Conservation (phyloP, 306 rosid genomes). For the Argentina anserina region DNA sequence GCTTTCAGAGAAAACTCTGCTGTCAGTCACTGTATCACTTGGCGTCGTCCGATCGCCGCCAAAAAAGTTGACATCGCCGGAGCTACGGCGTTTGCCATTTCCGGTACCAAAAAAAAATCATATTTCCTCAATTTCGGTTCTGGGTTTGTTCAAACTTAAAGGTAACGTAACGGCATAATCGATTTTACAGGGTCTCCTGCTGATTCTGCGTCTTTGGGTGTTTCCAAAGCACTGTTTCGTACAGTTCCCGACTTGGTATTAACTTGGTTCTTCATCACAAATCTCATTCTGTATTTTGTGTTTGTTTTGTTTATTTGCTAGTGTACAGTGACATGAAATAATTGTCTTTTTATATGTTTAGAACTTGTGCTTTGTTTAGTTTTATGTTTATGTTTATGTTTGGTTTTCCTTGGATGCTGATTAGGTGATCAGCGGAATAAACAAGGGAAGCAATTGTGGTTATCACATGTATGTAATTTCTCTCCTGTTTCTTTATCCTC, state of each 20-base stretch:
- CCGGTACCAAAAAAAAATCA: slow-evolving; percentile 38
- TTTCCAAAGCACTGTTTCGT: slow-evolving; percentile 72
- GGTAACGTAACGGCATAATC: neutral
- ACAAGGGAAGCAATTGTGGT: slow-evolving; percentile 92
- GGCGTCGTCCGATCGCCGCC: slow-evolving; percentile 63
- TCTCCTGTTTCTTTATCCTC: neutral
- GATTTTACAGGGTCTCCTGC: slow-evolving; percentile 80
- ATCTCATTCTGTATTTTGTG: neutral
- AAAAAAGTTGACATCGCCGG: slow-evolving; percentile 64
- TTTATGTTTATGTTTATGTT: neutral
- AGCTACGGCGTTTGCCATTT: slow-evolving; percentile 62
- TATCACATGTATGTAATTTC: slow-evolving; percentile 61
- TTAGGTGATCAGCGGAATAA: slow-evolving; percentile 92
- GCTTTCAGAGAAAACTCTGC: slow-evolving; percentile 71
- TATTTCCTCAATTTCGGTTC: too few species aligned
- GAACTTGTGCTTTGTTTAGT: neutral
- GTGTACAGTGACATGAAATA: neutral
- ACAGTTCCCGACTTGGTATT: slow-evolving; percentile 65
- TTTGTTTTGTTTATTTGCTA: neutral
- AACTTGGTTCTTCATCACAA: neutral
- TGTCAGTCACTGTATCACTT: slow-evolving; percentile 75
- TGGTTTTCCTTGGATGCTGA: slow-evolving; percentile 11
- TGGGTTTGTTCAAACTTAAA: neutral
- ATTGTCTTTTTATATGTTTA: neutral
- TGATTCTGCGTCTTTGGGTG: slow-evolving; percentile 82